phyloP scores from a whole-genome alignment of 2,329 filamentous ascomycete genomes.

The Penicillium palitans region DNA sequence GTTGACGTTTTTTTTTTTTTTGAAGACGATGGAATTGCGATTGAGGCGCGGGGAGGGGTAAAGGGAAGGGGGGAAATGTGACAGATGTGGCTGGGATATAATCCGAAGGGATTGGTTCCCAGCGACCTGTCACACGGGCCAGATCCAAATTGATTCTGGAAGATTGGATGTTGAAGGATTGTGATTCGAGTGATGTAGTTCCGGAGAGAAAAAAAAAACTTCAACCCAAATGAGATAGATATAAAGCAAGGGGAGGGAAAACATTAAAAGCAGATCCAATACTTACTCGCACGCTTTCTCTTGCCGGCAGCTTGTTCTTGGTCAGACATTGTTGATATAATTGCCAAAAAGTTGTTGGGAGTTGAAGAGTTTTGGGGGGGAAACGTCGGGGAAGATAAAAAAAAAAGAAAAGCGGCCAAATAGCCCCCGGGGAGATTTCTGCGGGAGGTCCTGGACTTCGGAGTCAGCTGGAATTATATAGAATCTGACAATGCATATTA shows the following conservation, averaged over 20 bases:
- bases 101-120: neutral
- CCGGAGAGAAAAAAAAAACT: neutral
- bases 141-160: neutral
- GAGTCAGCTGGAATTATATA: neutral
- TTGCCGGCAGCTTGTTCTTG: constrained; percentile 36
- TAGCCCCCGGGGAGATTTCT: too few species aligned
- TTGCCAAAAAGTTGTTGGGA: constrained; percentile 12
- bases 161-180: neutral
- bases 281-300: constrained; percentile 44
- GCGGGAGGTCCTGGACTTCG: neutral
- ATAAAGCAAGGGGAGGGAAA: constrained; percentile 1
- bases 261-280: neutral
- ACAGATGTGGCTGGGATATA: neutral
- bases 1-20: constrained; percentile 4
- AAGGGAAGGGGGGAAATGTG: neutral
- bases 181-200: neutral
- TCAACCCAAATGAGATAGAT: neutral
- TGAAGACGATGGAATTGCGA: neutral
- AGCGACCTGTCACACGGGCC: neutral
- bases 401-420: neutral
- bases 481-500: neutral
- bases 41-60: constrained; percentile 5
- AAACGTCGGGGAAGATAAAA: neutral
- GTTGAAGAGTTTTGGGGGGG: constrained; percentile 25
- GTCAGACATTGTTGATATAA: constrained; percentile 32